Evolutionary conservation across 1,284 basidiomycete genomes (phyloP).

Genomic region (Leccinum angustisporum): DNA sequence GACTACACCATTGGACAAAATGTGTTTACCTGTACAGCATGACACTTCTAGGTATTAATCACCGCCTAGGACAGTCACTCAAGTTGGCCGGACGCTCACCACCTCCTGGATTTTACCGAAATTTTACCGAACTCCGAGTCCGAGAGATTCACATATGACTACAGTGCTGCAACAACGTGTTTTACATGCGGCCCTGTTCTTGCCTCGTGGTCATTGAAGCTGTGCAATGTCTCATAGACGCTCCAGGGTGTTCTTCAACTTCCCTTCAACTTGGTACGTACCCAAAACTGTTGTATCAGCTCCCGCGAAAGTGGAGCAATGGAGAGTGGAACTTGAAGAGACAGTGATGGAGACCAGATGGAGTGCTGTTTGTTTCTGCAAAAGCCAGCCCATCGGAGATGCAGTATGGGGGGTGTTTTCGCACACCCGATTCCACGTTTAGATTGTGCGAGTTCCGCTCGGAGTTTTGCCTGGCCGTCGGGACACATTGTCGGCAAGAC

Average conservation of each 20-base stretch:
- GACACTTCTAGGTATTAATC: not conserved
- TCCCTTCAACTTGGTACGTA: not conserved
- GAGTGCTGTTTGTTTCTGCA: not conserved
- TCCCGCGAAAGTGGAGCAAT: not conserved
- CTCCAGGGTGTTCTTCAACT: not conserved
- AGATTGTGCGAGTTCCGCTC: not conserved
- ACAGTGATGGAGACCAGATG: not conserved
- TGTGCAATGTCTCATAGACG: not conserved
- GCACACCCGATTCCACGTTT: not conserved
- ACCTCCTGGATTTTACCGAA: too few relatives aligned
- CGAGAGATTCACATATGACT: not conserved
- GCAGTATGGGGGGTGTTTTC: not conserved
- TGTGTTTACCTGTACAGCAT: not conserved
- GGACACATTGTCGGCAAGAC: not conserved
- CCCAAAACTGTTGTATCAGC: not conserved
- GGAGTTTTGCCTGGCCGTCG: not conserved
- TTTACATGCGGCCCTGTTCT: not conserved
- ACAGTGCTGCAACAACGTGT: not conserved
- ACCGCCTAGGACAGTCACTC: not conserved
- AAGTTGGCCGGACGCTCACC: too few relatives aligned
- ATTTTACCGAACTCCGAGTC: not conserved
- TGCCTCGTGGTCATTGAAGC: not conserved
- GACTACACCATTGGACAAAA: not conserved
- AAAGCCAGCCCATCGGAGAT: not conserved
- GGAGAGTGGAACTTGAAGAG: not conserved